Conservation (phyloP, 2,329 filamentous ascomycete species). For the Elsinoe perseae region DNA sequence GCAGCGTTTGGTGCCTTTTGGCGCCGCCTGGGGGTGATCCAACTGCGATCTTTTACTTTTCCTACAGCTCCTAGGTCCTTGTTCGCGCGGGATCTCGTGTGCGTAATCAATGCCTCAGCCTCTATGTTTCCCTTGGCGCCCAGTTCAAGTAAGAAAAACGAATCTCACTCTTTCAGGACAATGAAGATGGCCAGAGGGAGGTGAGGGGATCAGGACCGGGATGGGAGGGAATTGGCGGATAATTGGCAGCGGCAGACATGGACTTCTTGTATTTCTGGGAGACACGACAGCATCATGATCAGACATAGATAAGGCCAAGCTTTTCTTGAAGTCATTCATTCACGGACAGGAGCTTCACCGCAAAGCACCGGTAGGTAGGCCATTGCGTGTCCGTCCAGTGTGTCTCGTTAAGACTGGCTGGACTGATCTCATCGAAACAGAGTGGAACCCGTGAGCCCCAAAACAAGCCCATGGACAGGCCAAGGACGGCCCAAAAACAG, state of each 20-base stretch:
- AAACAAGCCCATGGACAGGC: too few species aligned
- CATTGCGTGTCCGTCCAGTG: slow-evolving; percentile 8
- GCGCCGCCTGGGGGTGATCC: slow-evolving; percentile 5
- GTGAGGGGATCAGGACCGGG: neutral
- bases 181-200: neutral
- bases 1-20: slow-evolving; percentile 7
- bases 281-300: slow-evolving; percentile 5
- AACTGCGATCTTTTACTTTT: neutral
- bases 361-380: neutral
- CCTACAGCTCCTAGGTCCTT: neutral
- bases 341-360: neutral
- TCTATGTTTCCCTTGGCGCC: slow-evolving; percentile 2
- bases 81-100: slow-evolving; percentile 11
- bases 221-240: neutral
- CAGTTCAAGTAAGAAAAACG: neutral
- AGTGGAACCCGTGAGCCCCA: slow-evolving; percentile 2
- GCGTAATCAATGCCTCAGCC: slow-evolving; percentile 13
- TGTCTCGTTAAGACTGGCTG: neutral
- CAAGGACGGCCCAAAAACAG: too few species aligned
- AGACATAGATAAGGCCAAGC: neutral
- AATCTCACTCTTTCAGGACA: neutral
- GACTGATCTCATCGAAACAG: slow-evolving; percentile 12
- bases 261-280: slow-evolving; percentile 8
- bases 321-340: neutral
- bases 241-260: slow-evolving; percentile 5